phyloP scores from a whole-genome alignment of 352 stramenopile species.

The Thraustochytrium sp. region DNA sequence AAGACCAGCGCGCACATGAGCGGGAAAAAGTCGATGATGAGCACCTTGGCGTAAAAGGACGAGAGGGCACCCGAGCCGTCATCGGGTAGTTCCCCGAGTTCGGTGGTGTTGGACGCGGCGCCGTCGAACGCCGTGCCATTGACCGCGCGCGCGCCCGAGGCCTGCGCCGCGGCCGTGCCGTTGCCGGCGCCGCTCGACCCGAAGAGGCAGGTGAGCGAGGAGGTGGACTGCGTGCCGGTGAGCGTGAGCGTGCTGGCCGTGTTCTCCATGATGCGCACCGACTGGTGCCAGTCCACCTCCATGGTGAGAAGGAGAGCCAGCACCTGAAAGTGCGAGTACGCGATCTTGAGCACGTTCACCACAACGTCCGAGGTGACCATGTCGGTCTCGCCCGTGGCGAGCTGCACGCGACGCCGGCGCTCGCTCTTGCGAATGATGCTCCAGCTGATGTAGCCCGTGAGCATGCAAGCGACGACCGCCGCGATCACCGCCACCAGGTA shows the following conservation, averaged over 20 bases:
- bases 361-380: not conserved
- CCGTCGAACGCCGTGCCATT: too few species aligned
- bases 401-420: not conserved
- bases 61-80: not conserved
- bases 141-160: too few species aligned
- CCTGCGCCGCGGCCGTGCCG: not conserved
- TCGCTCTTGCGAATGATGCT: not conserved
- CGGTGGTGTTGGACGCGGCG: not conserved
- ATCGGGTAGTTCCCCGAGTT: too few species aligned
- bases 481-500: slow-evolving; percentile 2
- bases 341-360: slow-evolving; percentile 33
- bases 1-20: not conserved
- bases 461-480: not conserved
- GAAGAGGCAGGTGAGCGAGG: slow-evolving; percentile 8
- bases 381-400: not conserved
- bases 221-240: not conserved
- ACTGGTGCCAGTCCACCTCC: slow-evolving; percentile 22
- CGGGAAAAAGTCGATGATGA: not conserved
- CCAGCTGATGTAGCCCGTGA: not conserved
- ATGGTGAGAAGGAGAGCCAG: not conserved
- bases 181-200: too few species aligned
- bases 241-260: not conserved
- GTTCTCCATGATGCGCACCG: not conserved
- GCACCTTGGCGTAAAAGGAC: slow-evolving; percentile 24
- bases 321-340: slow-evolving; percentile 32